Base-by-base conservation (phyloP, 1,139 yeast species). In the Kazachstania sp. region DNA sequence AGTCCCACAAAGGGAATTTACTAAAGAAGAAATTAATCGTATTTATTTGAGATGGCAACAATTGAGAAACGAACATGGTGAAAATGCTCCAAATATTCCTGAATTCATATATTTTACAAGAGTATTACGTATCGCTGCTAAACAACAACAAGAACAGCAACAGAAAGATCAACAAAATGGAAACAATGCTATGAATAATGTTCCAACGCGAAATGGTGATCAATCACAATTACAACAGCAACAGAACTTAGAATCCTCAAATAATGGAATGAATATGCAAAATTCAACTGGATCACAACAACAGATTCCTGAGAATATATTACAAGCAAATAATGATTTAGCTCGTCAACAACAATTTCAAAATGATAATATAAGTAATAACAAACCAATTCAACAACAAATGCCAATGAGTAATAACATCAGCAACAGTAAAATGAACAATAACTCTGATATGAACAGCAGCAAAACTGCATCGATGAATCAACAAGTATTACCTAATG, bases 31-130 rank as follows among this genome's bases (percentile, higher is more conserved):
- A 44, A 59, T 66, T 19, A 63, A 64, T 45, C 56, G 67, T 39
- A 64, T 68, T 41, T 64, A 63, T 50, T 47, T 64, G 62, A 75
- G 84, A 51, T 79, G 85, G 84, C 79, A 78, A 54, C 82, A 77
- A 59, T 67, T 81, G 54, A 73, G 78, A 49, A 71, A 72, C 47
- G 83, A 80, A 57, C 78, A 71, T 57, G 85, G 86, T n/a, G 83
- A 79, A 42, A 78, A 74, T 53, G 86, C 81, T 1, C 72, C 73
- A 11, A 76, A 75, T 51, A 77, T 78, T 34, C 81, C 81, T 15
- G 86, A 81, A 64, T 81, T 76, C 60, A 72, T 75, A 40, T 80
- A 77, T 52, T 71, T 79, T 54, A 76, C 81, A 38, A 79, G 74
- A 55, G 68, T 78, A 46, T 68, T 80, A 51, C 76, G 76, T 57